These are phyloP conservation scores for Phytophthora sansomeana DNA, from an alignment of 352 stramenopile species.

Conservation along the genomic window DNA sequence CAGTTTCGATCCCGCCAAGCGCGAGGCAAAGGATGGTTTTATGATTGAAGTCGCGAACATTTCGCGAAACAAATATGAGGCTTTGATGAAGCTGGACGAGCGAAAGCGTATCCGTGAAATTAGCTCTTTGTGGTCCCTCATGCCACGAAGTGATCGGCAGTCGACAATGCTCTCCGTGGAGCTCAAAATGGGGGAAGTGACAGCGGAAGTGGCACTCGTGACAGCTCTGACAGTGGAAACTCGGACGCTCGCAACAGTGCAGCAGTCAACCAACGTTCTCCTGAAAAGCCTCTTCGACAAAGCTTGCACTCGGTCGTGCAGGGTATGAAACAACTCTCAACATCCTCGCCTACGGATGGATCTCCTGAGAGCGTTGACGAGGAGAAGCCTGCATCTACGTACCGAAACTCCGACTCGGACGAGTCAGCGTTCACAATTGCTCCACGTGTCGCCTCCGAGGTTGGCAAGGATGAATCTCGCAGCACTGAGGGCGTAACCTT, in stretches of 20 bases:
- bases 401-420: slow-evolving; percentile 31
- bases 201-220: slow-evolving; percentile 15
- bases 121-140: slow-evolving; percentile 52
- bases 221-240: slow-evolving; percentile 18
- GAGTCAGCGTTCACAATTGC: slow-evolving; percentile 32
- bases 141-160: slow-evolving; percentile 33
- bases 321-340: slow-evolving; percentile 27
- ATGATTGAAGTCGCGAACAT: slow-evolving; percentile 74
- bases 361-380: slow-evolving; percentile 13
- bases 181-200: slow-evolving; percentile 38
- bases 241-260: slow-evolving; percentile 21
- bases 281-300: slow-evolving; percentile 15
- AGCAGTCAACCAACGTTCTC: neutral
- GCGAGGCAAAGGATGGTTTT: slow-evolving; percentile 75
- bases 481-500: slow-evolving; percentile 5
- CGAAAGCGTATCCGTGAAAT: slow-evolving; percentile 45
- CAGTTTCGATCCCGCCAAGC: slow-evolving; percentile 49
- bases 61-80: slow-evolving; percentile 41
- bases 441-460: slow-evolving; percentile 17
- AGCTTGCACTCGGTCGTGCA: slow-evolving; percentile 28
- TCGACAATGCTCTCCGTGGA: slow-evolving; percentile 52
- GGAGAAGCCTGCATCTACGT: slow-evolving; percentile 8
- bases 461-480: slow-evolving; percentile 12
- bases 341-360: slow-evolving; percentile 20
- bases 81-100: slow-evolving; percentile 53